phyloP scores from a whole-genome alignment of 164 flowering plant species.

The Stephania cephalantha region DNA sequence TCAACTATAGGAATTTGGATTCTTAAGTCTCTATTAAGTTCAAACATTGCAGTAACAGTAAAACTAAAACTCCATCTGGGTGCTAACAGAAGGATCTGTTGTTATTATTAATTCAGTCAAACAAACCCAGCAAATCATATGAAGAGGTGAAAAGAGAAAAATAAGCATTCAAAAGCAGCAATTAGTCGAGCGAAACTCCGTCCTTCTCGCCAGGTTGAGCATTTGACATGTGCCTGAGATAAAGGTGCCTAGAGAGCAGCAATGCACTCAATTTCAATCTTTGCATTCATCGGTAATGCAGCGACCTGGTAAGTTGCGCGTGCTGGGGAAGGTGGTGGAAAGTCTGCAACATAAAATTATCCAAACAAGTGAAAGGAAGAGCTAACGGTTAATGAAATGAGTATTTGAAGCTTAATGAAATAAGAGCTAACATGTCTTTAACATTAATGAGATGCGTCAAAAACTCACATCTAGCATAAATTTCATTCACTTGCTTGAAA shows the following conservation, averaged over 20 bases:
- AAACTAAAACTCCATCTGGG: too few relatives aligned
- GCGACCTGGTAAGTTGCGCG: slow-evolving; percentile 92
- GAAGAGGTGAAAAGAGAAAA: too few relatives aligned
- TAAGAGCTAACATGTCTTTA: not conserved
- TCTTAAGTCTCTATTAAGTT: too few relatives aligned
- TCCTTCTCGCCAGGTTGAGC: not conserved
- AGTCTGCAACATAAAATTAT: slow-evolving; percentile 52
- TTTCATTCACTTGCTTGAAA: slow-evolving; percentile 93
- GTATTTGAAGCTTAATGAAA: not conserved
- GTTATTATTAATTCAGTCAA: too few relatives aligned
- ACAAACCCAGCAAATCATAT: too few relatives aligned
- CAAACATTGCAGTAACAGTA: too few relatives aligned
- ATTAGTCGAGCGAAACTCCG: not conserved
- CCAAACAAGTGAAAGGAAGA: not conserved
- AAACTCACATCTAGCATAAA: slow-evolving; percentile 91
- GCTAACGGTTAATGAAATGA: not conserved
- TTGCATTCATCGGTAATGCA: slow-evolving; percentile 79
- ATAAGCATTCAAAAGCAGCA: too few relatives aligned
- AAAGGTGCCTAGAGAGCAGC: slow-evolving; percentile 40
- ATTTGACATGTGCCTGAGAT: not conserved
- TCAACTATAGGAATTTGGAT: too few relatives aligned
- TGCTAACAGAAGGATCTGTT: too few relatives aligned
- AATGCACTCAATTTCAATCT: slow-evolving; percentile 92
- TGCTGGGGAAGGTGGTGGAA: slow-evolving; percentile 73
- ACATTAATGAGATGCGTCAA: not conserved